Conservation (phyloP, 2,329 filamentous ascomycete species). For the Tolypocladium album region DNA sequence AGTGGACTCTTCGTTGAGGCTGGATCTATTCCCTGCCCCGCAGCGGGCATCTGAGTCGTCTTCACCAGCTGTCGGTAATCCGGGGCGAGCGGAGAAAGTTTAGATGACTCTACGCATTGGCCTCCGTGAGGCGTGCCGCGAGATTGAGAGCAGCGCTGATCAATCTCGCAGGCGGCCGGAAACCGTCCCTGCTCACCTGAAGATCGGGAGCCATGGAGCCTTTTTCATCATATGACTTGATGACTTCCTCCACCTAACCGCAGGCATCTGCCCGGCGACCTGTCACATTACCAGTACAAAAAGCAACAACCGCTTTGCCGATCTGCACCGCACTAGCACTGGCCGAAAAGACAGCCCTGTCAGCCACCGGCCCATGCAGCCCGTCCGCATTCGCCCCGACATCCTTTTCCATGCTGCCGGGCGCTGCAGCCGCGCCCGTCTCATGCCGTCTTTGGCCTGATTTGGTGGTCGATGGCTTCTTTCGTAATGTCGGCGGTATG, state of each 20-base stretch:
- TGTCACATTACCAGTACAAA: neutral
- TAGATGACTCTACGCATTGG: neutral
- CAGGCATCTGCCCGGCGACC: neutral
- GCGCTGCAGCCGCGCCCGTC: neutral
- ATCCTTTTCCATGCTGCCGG: neutral
- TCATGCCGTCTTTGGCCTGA: neutral
- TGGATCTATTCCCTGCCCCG: neutral
- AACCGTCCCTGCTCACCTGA: neutral
- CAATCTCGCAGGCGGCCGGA: neutral
- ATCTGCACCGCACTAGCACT: neutral
- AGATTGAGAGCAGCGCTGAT: constrained; percentile 1
- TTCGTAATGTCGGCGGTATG: constrained; percentile 1
- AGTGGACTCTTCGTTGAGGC: neutral
- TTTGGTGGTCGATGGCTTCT: neutral
- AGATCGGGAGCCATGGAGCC: neutral
- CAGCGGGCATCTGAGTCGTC: neutral
- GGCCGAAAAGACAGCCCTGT: neutral
- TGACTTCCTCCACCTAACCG: neutral
- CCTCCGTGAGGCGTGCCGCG: neutral
- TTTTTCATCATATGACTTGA: neutral
- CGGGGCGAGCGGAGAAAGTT: neutral
- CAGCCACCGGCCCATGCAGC: neutral
- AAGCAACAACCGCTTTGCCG: neutral
- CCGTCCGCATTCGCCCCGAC: neutral
- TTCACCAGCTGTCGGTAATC: neutral